Evolutionary conservation across 2,329 filamentous ascomycete genomes (phyloP).

Genomic region (Macrophomina pseudophaseolina): DNA sequence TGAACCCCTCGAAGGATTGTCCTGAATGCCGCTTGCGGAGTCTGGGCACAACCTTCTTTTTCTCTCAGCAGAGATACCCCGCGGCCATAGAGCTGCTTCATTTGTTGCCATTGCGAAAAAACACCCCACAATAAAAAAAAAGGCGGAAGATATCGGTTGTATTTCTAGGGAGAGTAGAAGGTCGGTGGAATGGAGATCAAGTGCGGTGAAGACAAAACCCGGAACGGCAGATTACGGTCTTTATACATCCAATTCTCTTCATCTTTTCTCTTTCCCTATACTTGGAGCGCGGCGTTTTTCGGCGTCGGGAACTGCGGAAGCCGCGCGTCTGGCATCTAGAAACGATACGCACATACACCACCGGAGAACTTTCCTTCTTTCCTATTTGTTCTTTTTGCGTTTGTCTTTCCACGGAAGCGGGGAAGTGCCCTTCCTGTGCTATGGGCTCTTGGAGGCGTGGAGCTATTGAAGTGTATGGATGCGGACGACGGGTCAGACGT

Average conservation of each 20-base stretch:
- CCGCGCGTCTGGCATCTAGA: background rate
- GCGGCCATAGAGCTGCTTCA: background rate
- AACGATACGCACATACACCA: background rate
- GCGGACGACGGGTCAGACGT: too few species aligned
- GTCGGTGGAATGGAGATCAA: background rate
- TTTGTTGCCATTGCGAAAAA: background rate
- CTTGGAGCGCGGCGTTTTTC: background rate
- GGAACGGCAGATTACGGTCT: background rate
- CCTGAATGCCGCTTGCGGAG: background rate
- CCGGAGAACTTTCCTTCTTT: too few species aligned
- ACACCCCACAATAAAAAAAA: slow-evolving; percentile 35
- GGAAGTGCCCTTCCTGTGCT: too few species aligned
- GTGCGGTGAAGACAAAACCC: background rate
- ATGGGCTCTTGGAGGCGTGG: too few species aligned
- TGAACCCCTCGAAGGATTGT: background rate
- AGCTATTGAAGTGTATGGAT: too few species aligned
- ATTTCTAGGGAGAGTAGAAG: slow-evolving; percentile 3
- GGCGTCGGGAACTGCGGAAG: background rate
- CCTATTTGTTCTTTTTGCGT: background rate
- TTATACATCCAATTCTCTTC: background rate
- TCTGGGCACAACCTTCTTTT: background rate
- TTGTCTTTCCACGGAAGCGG: background rate
- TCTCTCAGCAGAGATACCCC: slow-evolving; percentile 22
- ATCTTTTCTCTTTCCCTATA: background rate
- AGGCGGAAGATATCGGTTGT: background rate